These are phyloP conservation scores for Candida chilensis DNA, from an alignment of 805 yeast genomes.

Conservation along the genomic window DNA sequence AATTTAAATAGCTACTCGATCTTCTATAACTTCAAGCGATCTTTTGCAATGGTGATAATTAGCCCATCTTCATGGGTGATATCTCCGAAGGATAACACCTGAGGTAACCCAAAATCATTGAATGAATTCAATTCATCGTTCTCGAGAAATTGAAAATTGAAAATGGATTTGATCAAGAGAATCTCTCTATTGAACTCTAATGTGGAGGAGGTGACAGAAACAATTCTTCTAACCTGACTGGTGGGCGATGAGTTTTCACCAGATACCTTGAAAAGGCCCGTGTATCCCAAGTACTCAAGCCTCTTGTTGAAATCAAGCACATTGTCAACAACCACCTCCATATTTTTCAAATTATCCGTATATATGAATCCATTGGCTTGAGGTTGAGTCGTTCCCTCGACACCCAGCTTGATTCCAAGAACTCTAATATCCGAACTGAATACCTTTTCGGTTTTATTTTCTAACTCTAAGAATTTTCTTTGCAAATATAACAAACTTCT, in stretches of 20 bases:
- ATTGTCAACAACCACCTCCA: neutral
- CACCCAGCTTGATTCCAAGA: neutral
- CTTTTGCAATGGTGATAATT: neutral
- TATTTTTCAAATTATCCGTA: neutral
- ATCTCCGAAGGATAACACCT: neutral
- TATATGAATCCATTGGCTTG: neutral
- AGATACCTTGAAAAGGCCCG: neutral
- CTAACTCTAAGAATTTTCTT: constrained; percentile 1
- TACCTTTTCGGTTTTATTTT: neutral
- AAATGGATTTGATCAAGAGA: neutral
- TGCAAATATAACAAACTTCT: constrained; percentile 7
- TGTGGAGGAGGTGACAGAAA: neutral
- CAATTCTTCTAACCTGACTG: neutral
- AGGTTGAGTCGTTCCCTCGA: neutral
- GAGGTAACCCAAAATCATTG: constrained; percentile 1
- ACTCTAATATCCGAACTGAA: neutral
- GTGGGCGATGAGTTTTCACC: too few species aligned
- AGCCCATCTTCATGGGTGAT: neutral
- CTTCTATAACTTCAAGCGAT: neutral
- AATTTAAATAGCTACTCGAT: too few species aligned
- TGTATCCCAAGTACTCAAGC: neutral
- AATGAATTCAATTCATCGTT: neutral
- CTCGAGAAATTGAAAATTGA: neutral
- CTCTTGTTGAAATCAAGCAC: neutral
- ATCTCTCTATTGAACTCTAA: constrained; percentile 1